Base-by-base conservation (phyloP, 345 rosid species). In the Angophora floribunda region DNA sequence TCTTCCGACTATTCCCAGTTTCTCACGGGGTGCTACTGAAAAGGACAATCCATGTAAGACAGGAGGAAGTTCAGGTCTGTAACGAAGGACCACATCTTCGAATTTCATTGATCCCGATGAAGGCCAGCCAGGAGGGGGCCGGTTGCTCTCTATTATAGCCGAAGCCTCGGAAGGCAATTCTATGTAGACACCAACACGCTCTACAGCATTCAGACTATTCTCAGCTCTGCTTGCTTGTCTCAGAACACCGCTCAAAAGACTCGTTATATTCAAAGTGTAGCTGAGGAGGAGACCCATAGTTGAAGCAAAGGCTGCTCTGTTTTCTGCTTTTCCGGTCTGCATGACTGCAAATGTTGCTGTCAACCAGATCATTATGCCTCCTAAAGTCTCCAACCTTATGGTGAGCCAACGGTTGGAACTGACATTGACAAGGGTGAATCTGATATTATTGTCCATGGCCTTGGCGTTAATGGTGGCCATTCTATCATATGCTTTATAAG, bases 201-300 rank as follows among this genome's bases (percentile, higher is more conserved):
- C 99, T 87, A 98, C 98, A 51, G 98, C 92, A 93, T 98, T 98
- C 87, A 98, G 94, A 88, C 99, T 96, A 90, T 97, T 98, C 91
- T 98, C 99, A 51, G 99, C 99, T 80, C 93, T 90, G 87, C 99
- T 96, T 87, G 99, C 99, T 88, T 94, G 98, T 91, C 97, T 95
- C 89, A 97, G 90, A 90, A 95, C 98, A 85, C 92, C 97, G 89
- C 97, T 95, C 92, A 98, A 90, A 86, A 98, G 91, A 86, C 86
- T 92, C 44, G 98, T 97, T 63, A 98, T 97, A 87, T 96, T 97
- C 89, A 98, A 93, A 79, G 98, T 94, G 92, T 98, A 98, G 88
- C 96, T 97, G 87, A 98, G 97, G 89, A 98, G 99, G 80, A 98
- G 92, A 91, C 99, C 99, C 99, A 98, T 97, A 55, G 94, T 94